Percentiles rank a stretch among this genome's conserved stretches.
These are phyloP conservation scores for Lathyrus oleraceus DNA, from an alignment of 306 rosid species.

Conservation along the genomic window DNA sequence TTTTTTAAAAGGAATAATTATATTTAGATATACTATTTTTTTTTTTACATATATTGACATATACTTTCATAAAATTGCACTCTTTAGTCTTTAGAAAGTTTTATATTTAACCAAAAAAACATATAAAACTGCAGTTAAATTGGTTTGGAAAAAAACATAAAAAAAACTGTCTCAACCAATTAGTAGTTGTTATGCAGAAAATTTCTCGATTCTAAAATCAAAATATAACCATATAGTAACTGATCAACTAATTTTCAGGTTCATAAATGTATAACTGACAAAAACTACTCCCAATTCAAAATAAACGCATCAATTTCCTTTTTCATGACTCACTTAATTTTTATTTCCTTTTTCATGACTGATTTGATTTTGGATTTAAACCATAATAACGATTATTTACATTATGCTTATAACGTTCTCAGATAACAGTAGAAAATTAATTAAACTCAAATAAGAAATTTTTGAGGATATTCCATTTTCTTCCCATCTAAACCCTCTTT, in stretches of 20 bases:
- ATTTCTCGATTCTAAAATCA: neutral
- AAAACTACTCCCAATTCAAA: slow-evolving; percentile 17
- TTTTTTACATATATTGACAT: too few relatives aligned
- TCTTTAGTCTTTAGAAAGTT: too few relatives aligned
- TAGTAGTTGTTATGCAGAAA: neutral
- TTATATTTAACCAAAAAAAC: too few relatives aligned
- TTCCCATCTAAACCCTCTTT: slow-evolving; percentile 12
- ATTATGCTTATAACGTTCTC: neutral
- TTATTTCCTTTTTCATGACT: neutral
- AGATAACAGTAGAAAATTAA: neutral
- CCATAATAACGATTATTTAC: slow-evolving; percentile 5
- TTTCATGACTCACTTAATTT: neutral
- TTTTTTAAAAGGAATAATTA: too few relatives aligned
- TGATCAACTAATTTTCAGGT: slow-evolving; percentile 14
- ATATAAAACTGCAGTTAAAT: neutral
- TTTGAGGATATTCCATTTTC: slow-evolving; percentile 28
- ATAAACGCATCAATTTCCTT: slow-evolving; percentile 8
- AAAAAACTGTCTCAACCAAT: neutral
- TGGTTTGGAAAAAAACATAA: neutral
- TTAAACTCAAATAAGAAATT: slow-evolving; percentile 26
- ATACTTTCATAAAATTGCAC: too few relatives aligned
- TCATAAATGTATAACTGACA: slow-evolving; percentile 23
- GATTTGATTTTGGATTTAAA: neutral
- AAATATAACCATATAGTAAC: neutral
- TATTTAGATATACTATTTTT: too few relatives aligned